A percentile compares a stretch with the other conserved stretches of the same genome.
phyloP scores from a whole-genome alignment of 2,329 filamentous ascomycete species.

The Cercospora zeina region DNA sequence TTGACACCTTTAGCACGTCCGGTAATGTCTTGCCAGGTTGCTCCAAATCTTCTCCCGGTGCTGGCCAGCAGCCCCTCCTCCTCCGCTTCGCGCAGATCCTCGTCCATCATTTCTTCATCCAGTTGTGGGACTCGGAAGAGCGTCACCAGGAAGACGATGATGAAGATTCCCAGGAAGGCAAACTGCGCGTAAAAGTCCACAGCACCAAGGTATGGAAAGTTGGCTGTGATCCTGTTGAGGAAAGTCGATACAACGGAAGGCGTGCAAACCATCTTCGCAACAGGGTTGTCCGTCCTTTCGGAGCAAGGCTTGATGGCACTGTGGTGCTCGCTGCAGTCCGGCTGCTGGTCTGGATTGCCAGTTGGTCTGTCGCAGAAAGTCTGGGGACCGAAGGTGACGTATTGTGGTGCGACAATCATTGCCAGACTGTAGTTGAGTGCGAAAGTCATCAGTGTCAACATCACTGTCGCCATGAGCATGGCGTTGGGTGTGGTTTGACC shows the following conservation, averaged over 20 bases:
- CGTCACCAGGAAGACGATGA: slow-evolving; percentile 76
- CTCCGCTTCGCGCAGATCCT: slow-evolving; percentile 86
- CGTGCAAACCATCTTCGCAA: slow-evolving; percentile 80
- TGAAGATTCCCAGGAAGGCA: slow-evolving; percentile 76
- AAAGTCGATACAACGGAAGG: slow-evolving; percentile 90
- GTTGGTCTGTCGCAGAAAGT: slow-evolving; percentile 81
- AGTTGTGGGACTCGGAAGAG: slow-evolving; percentile 78
- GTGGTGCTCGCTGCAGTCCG: slow-evolving; percentile 71
- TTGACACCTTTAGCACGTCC: slow-evolving; percentile 52
- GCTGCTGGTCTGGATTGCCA: slow-evolving; percentile 62
- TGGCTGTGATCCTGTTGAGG: slow-evolving; percentile 85
- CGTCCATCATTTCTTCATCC: slow-evolving; percentile 75
- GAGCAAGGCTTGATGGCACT: slow-evolving; percentile 79
- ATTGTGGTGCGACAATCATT: slow-evolving; percentile 94
- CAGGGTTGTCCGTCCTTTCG: slow-evolving; percentile 68
- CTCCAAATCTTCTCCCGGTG: slow-evolving; percentile 77
- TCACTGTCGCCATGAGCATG: slow-evolving; percentile 82
- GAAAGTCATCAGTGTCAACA: slow-evolving; percentile 84
- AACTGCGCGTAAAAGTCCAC: slow-evolving; percentile 98
- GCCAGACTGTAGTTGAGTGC: slow-evolving; percentile 90
- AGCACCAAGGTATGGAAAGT: slow-evolving; percentile 91
- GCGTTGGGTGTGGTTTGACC: slow-evolving; percentile 90
- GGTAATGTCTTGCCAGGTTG: slow-evolving; percentile 85
- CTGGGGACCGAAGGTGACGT: slow-evolving; percentile 90
- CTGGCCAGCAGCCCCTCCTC: slow-evolving; percentile 88